Evolutionary conservation across 495 filamentous ascomycete species (phyloP).

Genomic region (Darksidea phi): DNA sequence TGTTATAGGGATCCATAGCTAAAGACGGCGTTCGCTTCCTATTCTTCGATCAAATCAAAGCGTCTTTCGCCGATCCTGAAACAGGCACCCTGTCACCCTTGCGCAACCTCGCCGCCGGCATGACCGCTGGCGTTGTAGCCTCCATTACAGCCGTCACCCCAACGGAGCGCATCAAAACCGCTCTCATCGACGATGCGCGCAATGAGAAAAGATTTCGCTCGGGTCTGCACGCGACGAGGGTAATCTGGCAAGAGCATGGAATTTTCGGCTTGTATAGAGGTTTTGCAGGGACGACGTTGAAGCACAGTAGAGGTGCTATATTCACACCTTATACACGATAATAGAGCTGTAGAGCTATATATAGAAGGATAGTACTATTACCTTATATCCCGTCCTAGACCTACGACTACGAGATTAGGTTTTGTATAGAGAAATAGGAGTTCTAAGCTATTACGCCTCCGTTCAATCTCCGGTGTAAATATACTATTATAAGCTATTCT

Average conservation of each 20-base stretch:
- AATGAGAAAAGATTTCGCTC: conserved; percentile 52
- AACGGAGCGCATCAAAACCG: conserved; percentile 67
- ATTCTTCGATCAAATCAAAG: conserved; percentile 64
- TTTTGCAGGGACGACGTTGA: conserved; percentile 62
- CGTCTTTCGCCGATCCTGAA: conserved; percentile 56
- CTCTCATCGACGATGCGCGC: conserved; percentile 66
- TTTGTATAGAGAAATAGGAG: no score
- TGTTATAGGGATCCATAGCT: conserved; percentile 51
- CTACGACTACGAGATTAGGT: no score
- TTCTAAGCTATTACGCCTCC: no score
- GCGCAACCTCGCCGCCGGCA: conserved; percentile 60
- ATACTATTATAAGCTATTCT: no score
- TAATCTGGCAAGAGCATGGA: conserved; percentile 54
- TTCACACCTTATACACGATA: no score
- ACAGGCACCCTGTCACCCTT: conserved; percentile 56
- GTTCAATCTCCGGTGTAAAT: no score
- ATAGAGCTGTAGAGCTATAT: no score
- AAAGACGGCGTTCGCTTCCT: conserved; percentile 69
- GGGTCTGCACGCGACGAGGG: conserved; percentile 50
- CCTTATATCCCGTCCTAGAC: no score
- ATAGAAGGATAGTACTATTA: no score
- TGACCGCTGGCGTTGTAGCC: conserved; percentile 60
- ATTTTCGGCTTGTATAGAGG: conserved; percentile 60
- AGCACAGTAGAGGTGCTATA: no score
- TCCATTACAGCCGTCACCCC: conserved; percentile 63